These are phyloP conservation scores for Blastocladiella emersonii DNA, from an alignment of 371 early-diverging fungal species.

Conservation along the genomic window DNA sequence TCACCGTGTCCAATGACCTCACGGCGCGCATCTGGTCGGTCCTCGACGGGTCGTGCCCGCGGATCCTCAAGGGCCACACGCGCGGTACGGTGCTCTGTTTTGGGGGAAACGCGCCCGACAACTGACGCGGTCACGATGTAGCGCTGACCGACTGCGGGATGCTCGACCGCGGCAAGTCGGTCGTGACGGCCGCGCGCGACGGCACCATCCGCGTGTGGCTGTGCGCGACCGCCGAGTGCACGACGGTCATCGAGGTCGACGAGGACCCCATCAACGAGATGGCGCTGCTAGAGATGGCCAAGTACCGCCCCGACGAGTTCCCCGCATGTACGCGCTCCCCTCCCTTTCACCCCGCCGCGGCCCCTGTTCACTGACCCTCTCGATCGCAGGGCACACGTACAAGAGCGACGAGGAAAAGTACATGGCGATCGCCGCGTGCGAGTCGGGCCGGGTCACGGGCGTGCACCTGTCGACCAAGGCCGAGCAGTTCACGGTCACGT, in stretches of 20 bases:
- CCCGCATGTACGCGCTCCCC: not conserved
- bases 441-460: not conserved
- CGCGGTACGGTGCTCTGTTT: too few species aligned
- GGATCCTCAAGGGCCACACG: constrained; percentile 2
- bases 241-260: not conserved
- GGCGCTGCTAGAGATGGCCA: not conserved
- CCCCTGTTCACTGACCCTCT: not conserved
- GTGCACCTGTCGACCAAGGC: not conserved
- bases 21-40: constrained; percentile 8
- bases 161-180: not conserved
- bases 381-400: not conserved
- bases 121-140: too few species aligned
- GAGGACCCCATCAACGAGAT: not conserved
- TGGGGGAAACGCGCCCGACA: too few species aligned
- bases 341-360: not conserved
- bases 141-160: not conserved
- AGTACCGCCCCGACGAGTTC: not conserved
- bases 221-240: not conserved
- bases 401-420: not conserved
- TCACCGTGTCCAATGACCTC: constrained; percentile 2
- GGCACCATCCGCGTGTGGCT: not conserved
- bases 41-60: constrained; percentile 5
- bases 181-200: constrained; percentile 6
- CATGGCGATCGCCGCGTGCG: not conserved
- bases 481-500: not conserved